Evolutionary conservation across 2,329 filamentous ascomycete species (phyloP).

Genomic region (Microdochium nivale): DNA sequence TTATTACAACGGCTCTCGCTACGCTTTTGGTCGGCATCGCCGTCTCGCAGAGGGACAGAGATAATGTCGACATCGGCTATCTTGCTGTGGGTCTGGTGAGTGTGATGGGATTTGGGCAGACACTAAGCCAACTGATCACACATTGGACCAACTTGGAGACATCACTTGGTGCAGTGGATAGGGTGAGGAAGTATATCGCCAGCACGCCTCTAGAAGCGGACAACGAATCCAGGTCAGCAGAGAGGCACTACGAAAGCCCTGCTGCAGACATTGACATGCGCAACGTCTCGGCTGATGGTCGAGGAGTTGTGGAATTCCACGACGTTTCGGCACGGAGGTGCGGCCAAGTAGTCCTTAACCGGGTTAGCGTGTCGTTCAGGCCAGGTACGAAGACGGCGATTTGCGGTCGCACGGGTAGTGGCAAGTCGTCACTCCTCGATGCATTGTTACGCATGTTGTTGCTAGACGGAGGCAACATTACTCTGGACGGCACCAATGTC

Average conservation of each 20-base stretch:
- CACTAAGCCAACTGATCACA: constrained; percentile 20
- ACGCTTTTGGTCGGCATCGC: constrained; percentile 33
- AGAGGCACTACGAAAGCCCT: not conserved
- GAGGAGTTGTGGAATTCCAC: constrained; percentile 16
- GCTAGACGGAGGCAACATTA: not conserved
- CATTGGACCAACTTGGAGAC: constrained; percentile 28
- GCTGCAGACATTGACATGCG: not conserved
- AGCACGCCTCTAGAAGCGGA: constrained; percentile 18
- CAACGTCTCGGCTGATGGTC: too few species aligned
- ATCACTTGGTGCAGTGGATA: constrained; percentile 22
- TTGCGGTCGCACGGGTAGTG: not conserved
- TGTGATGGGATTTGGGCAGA: constrained; percentile 18
- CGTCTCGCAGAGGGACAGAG: constrained; percentile 13
- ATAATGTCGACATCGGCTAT: constrained; percentile 15
- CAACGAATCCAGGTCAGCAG: not conserved
- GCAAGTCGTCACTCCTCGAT: not conserved
- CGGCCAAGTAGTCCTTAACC: not conserved
- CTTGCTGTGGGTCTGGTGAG: constrained; percentile 19
- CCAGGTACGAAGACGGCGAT: constrained; percentile 1
- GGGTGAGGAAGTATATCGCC: constrained; percentile 21
- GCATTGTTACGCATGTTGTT: not conserved
- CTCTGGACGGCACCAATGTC: not conserved
- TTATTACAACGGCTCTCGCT: constrained; percentile 33
- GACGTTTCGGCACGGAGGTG: constrained; percentile 16
- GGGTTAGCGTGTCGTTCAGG: not conserved